A percentile compares a stretch with the other conserved stretches of the same genome.
Conservation (phyloP, 2,329 filamentous ascomycete species). For the Phyllosticta ampelicida region DNA sequence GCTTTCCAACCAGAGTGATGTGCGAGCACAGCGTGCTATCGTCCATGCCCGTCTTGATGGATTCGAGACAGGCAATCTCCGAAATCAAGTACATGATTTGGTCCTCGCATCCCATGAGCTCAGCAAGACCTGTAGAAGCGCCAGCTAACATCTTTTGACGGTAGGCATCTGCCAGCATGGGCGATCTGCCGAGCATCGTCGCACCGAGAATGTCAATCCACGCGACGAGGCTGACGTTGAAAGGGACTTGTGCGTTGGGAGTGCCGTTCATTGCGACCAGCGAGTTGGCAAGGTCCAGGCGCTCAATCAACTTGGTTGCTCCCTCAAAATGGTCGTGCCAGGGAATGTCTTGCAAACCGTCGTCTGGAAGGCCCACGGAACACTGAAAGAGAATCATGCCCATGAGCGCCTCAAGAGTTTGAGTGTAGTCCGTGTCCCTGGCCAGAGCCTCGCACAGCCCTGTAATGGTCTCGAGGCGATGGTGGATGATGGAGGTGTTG, state of each 20-base stretch:
- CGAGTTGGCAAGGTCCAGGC: constrained; percentile 64
- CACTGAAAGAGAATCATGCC: constrained; percentile 96
- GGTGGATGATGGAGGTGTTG: constrained; percentile 83
- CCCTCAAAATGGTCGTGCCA: constrained; percentile 98
- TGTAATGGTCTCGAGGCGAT: constrained; percentile 79
- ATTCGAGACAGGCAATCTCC: constrained; percentile 91
- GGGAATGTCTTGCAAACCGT: constrained; percentile 78
- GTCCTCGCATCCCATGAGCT: constrained; percentile 97
- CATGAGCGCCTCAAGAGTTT: constrained; percentile 84
- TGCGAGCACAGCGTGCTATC: constrained; percentile 80
- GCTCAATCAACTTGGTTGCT: constrained; percentile 72
- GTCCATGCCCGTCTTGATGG: constrained; percentile 70
- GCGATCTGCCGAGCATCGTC: constrained; percentile 79
- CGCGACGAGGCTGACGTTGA: constrained; percentile 87
- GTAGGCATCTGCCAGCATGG: constrained; percentile 88
- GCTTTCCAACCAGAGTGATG: constrained; percentile 75
- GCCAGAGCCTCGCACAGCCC: constrained; percentile 74
- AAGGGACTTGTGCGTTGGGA: constrained; percentile 57
- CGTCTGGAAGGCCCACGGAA: constrained; percentile 75
- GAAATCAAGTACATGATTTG: constrained; percentile 96
- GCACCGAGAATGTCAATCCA: constrained; percentile 98
- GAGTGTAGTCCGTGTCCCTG: constrained; percentile 68
- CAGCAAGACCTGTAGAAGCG: constrained; percentile 62
- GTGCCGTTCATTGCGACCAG: constrained; percentile 50
- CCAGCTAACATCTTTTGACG: constrained; percentile 73